Base-by-base conservation (phyloP, 2,329 filamentous ascomycete species). In the Diaporthe citrichinensis region DNA sequence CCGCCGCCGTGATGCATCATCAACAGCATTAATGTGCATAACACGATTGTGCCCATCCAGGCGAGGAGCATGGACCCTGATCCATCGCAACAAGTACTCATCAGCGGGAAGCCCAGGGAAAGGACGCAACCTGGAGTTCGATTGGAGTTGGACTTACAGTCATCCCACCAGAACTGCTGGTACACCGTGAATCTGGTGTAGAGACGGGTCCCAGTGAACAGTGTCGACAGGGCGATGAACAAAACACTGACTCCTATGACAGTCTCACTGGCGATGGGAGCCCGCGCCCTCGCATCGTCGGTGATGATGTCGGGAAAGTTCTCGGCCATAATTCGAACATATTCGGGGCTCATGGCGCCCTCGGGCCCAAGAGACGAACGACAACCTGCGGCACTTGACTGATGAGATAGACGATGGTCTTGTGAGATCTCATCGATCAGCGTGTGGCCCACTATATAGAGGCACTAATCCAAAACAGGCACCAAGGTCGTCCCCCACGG, bases 81-180 rank as follows among this genome's bases (percentile, higher is more conserved):
- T 79, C 41, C 15, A 17, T 31, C 3, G 39, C 14, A 72, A 25
- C 20, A 25, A 25, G 14, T 25, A 25, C 28, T 61, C n/a, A 41
- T 71, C 61, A 76, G 74, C 59, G 4, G 14, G 28, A 5, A 9
- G 17, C 9, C 2, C 20, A 14, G 14, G 12, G 4, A 23, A 2
- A 17, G 2, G 55, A 28, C 12, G 15, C 28, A 67, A 28, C 15
- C 15, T 20, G 3, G 5, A 14, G 10, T 10, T 25, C 28, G 53
- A 39, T 41, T 41, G 44, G 6, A 7, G 17, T 55, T 15, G 55
- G 17, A 74, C 79, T 77, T 72, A 80, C 79, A 80, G 44, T 80
- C 79, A 69, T 80, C 79, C 79, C 79, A 80, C 79, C 79, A 80
- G 20, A 80, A 69, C 39, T 79, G 78, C 23, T 80, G 76, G 59